These are phyloP conservation scores for Fraxinus angustifolia DNA, from an alignment of 305 asterid genomes.

Conservation along the genomic window DNA sequence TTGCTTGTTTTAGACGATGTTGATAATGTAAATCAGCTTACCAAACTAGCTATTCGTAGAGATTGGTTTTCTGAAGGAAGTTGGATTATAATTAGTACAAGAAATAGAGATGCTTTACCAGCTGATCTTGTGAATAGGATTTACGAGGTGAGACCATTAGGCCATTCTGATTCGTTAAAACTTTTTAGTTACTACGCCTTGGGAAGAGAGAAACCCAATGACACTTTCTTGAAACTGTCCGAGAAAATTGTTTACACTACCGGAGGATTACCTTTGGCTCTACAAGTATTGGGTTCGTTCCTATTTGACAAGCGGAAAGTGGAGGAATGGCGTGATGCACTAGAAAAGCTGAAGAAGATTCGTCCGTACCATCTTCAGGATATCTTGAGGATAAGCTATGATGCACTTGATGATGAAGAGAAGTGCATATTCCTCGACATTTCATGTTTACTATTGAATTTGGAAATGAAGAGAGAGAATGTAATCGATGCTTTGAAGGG, in stretches of 20 bases:
- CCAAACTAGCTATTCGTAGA: conserved; percentile 13
- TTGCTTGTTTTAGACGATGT: conserved; percentile 35
- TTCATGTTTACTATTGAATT: conserved; percentile 32
- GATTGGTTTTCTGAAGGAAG: conserved; percentile 35
- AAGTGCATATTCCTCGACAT: conserved; percentile 35
- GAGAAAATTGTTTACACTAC: conserved; percentile 24
- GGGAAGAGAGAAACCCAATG: conserved; percentile 26
- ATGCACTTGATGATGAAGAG: conserved; percentile 33
- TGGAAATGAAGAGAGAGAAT: conserved; percentile 23
- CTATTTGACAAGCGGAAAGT: conserved; percentile 26
- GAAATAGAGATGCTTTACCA: conserved; percentile 23
- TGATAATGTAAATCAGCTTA: conserved; percentile 20
- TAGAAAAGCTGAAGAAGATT: conserved; percentile 27
- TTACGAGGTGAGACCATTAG: conserved; percentile 20
- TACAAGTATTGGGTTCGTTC: conserved; percentile 35
- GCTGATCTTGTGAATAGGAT: conserved; percentile 4
- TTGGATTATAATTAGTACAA: conserved; percentile 28
- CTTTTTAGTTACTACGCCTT: conserved; percentile 34
- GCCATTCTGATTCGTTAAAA: conserved; percentile 23
- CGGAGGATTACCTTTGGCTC: conserved; percentile 36
- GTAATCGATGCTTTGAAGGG: conserved; percentile 31
- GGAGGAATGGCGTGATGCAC: conserved; percentile 30
- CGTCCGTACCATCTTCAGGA: conserved; percentile 27
- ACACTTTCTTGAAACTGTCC: conserved; percentile 19
- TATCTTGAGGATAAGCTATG: conserved; percentile 29